These are phyloP conservation scores for Penicillium sp. DNA, from an alignment of 2,329 filamentous ascomycete genomes.

Conservation along the genomic window DNA sequence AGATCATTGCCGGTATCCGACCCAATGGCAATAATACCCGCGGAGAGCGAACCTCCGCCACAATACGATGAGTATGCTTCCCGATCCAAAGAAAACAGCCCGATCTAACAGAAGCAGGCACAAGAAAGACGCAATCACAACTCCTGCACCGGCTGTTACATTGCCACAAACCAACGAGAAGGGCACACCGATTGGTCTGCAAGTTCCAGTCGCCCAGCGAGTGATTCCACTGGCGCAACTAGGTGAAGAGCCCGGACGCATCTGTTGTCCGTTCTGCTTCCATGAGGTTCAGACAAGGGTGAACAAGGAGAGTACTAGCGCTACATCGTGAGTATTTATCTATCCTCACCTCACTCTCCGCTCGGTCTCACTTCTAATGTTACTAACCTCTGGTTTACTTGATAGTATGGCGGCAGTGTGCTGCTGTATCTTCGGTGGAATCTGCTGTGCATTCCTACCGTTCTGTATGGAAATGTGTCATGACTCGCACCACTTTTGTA, in stretches of 20 bases:
- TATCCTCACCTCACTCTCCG: neutral
- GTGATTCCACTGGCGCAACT: conserved; percentile 5
- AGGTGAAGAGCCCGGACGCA: conserved; percentile 10
- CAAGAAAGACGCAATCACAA: neutral
- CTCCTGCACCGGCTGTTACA: neutral
- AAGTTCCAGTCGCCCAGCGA: neutral
- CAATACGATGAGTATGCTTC: conserved; percentile 3
- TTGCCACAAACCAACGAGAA: neutral
- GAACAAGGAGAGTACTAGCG: conserved; percentile 15
- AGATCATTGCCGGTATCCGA: neutral
- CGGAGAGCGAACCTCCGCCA: neutral
- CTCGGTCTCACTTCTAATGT: neutral
- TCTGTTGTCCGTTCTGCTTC: conserved; percentile 18
- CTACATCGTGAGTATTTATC: conserved; percentile 11
- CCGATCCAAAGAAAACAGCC: neutral
- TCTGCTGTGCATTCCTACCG: conserved; percentile 16
- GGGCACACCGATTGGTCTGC: neutral
- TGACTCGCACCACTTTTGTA: conserved; percentile 18
- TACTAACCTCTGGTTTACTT: neutral
- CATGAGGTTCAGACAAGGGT: conserved; percentile 13
- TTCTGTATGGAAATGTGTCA: conserved; percentile 22
- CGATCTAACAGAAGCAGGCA: neutral
- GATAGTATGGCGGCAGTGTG: conserved; percentile 13
- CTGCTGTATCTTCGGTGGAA: conserved; percentile 19
- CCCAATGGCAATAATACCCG: neutral